Percentiles rank a stretch among this genome's conserved stretches.
Evolutionary conservation across 2,329 filamentous ascomycete genomes (phyloP).

Genomic region (Mycosphaerelloides madeirae): DNA sequence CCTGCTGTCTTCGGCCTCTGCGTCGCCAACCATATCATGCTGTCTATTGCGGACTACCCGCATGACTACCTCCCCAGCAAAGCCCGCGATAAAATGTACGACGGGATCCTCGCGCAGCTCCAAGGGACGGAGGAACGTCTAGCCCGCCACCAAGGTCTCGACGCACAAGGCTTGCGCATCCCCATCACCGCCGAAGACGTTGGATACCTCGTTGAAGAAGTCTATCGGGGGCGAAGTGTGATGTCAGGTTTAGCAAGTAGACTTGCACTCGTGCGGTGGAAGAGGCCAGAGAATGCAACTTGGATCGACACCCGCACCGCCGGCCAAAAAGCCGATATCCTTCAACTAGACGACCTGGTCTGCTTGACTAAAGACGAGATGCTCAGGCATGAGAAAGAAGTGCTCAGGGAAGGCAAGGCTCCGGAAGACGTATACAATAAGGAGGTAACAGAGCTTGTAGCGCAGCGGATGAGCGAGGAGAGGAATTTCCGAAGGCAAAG

Average conservation of each 20-base stretch:
- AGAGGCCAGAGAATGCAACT: slow-evolving; percentile 52
- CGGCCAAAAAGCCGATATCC: slow-evolving; percentile 69
- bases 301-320: slow-evolving; percentile 60
- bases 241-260: slow-evolving; percentile 77
- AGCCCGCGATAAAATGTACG: slow-evolving; percentile 85
- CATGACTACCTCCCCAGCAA: slow-evolving; percentile 78
- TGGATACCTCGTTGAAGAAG: slow-evolving; percentile 82
- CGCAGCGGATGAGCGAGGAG: slow-evolving; percentile 63
- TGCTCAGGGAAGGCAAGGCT: slow-evolving; percentile 64
- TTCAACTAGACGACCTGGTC: slow-evolving; percentile 69
- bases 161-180: slow-evolving; percentile 68
- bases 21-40: slow-evolving; percentile 86
- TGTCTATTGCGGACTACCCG: slow-evolving; percentile 76
- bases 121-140: slow-evolving; percentile 77
- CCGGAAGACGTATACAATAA: slow-evolving; percentile 70
- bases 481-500: slow-evolving; percentile 6
- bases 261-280: slow-evolving; percentile 76
- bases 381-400: slow-evolving; percentile 68
- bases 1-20: slow-evolving; percentile 92
- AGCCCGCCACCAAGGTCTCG: slow-evolving; percentile 50
- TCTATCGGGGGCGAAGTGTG: slow-evolving; percentile 76
- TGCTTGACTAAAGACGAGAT: slow-evolving; percentile 94
- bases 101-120: slow-evolving; percentile 69
- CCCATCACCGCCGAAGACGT: slow-evolving; percentile 76
- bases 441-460: slow-evolving; percentile 63